Conservation (phyloP, 164 flowering plant genomes). For the Nelumbo lutea region DNA sequence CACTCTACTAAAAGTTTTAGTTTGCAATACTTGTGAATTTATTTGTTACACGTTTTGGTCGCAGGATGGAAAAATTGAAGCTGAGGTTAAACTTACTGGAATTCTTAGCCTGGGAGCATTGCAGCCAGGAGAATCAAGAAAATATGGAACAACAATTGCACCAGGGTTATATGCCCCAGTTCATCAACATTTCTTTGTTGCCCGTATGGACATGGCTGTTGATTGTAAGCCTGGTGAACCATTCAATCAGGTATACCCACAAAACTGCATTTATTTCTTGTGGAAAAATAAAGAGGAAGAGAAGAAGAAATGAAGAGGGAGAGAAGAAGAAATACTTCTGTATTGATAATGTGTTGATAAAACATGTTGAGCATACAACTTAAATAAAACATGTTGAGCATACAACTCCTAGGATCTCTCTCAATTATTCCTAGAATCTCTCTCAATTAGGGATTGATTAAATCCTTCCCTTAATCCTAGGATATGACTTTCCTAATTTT, state of each 20-base stretch:
- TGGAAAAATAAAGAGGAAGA: no score
- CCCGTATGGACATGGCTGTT: conserved; percentile 92
- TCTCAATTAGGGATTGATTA: no score
- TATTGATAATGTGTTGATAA: no score
- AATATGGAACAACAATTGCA: conserved; percentile 88
- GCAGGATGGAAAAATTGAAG: conserved; percentile 93
- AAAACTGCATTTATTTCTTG: no score
- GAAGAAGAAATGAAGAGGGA: no score
- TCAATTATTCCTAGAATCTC: no score
- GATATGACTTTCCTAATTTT: no score
- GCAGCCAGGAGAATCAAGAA: conserved; percentile 73
- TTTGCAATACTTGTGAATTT: neutral
- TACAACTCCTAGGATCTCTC: no score
- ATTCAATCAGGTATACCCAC: conserved; percentile 57
- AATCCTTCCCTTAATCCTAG: no score
- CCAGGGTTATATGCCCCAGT: conserved; percentile 94
- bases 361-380: no score
- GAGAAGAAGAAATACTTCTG: no score
- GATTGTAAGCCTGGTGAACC: conserved; percentile 88
- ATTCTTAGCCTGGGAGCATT: conserved; percentile 86
- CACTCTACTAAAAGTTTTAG: neutral
- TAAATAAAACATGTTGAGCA: no score
- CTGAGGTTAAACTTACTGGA: conserved; percentile 88
- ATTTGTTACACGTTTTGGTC: conserved; percentile 1
- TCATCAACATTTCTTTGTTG: conserved; percentile 89